Conservation (phyloP, 73 alveolate genomes). For the Paramecium caudatum region DNA sequence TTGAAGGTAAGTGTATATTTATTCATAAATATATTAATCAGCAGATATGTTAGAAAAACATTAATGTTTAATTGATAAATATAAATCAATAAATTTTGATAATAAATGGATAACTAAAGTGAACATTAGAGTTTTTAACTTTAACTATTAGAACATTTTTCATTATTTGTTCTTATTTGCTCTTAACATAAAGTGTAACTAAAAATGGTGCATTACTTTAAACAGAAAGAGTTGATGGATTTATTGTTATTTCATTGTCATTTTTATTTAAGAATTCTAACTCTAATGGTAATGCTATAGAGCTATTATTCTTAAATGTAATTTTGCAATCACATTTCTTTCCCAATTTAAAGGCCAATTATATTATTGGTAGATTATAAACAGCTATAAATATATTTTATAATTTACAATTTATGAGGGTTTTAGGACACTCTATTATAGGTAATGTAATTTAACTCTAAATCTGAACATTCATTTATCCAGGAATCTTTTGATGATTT, state of each 20-base stretch:
- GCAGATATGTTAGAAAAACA: neutral
- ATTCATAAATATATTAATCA: neutral
- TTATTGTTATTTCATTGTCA: conserved; percentile 24
- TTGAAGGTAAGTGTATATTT: neutral
- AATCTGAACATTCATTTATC: neutral
- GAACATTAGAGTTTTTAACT: conserved; percentile 63
- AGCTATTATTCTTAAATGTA: conserved; percentile 67
- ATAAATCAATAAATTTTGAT: conserved; percentile 53
- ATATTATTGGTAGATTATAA: conserved; percentile 46
- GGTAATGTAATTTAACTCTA: conserved; percentile 66
- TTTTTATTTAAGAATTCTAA: conserved; percentile 7
- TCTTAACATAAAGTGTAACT: conserved; percentile 41
- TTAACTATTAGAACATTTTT: conserved; percentile 50
- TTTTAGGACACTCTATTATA: conserved; percentile 59
- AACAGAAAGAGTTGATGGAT: neutral
- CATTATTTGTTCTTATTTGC: conserved; percentile 36
- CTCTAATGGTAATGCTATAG: conserved; percentile 7
- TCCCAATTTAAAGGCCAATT: conserved; percentile 72
- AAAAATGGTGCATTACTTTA: conserved; percentile 37
- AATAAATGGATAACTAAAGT: conserved; percentile 41
- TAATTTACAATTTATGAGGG: conserved; percentile 38
- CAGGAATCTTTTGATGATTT: conserved; percentile 47
- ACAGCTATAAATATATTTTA: conserved; percentile 19
- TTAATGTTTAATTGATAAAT: neutral
- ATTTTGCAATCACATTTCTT: conserved; percentile 74